Evolutionary conservation across 139 green algal species (phyloP), one percentile per base, ranked within the genome.

Genomic region (Micromonas commoda): DNA sequence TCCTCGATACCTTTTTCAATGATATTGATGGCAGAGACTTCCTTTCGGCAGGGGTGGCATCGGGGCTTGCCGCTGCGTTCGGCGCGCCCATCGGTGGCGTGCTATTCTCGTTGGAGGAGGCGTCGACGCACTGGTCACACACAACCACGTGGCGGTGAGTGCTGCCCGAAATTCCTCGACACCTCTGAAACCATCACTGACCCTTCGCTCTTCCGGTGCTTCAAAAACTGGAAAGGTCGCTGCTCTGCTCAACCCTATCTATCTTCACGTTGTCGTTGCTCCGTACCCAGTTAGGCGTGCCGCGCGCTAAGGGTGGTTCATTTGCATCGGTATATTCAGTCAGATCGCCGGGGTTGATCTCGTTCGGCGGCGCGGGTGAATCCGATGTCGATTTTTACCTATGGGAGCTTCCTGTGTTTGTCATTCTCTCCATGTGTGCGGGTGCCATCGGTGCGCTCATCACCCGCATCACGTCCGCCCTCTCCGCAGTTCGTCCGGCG

Each of bases 21-120:
- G 60, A 68, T n/a, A 2, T 33, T 3, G 28, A 57, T 57, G 9
- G 45, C 9, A 9, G 45, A 16, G 45, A 57, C 16, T 57, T 57
- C 16, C 45, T 96, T 23, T 93, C 88, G 1, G 91, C 91, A 0
- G 93, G 93, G 0, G 85, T 88, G 0, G 89, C 90, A 0, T 91
- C 91, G 0, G 93, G 93, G 1, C 86, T 97, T 26, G 89, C 88
- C 21, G 88, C 87, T 2, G 90, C 90, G 0, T 96, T 97, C 80
- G 89, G 89, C 23, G 90, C 93, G 0, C 93, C 92, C 45, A 92
- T 97, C n/a, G 92, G 92, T 1, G 93, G 92, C 5, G 93, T 97
- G 75, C 82, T 97, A 70, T 97, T 96, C 81, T 82, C 83, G n/a
- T 89, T 96, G 82, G 93, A 97, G 85, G 93, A 97, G 67, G 91